Base-by-base conservation (phyloP, 768 basidiomycete species). In the Rhizopogon sp. region DNA sequence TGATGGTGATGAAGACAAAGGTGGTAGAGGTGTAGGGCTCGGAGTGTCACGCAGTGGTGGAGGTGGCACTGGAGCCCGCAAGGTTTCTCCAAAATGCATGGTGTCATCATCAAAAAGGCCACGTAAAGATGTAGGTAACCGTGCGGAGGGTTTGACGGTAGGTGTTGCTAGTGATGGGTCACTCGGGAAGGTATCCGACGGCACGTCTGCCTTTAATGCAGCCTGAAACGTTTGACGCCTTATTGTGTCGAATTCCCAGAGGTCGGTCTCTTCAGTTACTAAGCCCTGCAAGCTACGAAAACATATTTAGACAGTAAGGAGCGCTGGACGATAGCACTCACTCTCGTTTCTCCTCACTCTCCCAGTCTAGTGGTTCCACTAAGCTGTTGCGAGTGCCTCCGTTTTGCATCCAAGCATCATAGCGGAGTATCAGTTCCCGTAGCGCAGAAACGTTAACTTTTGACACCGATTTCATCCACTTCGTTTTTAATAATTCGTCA, bases 401-500 rank as follows among this genome's bases (percentile, higher is more conserved):
- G 29, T 70, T 72, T 57, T 81, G 76, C 46, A 79, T 67, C 87
- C 88, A 88, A 29, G 81, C 77, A 59, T 94, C 85, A 50, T 93
- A 86, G 22, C 87, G 85, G 25, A 82, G 71, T 45, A 97, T 79
- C 33, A 98, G 77, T 53, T 98, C 97, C 60, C 85, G 86, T 16
- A 98, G 73, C 16, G 82, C 73, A 0, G 84, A 76, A 13, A 93
- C 73, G 1, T 83, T 78, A 1, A 79, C 72, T 75, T 88, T 95
- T 7, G 83, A 73, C 5, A 82, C 69, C 7, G 81, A 77, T 64
- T 88, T 93, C 60, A 98, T 93, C 93, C 96, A 98, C 66, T 88
- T 95, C 29, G 84, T 81, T 67, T 88, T 94, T 3, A 76, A 64
- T 3, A 99, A 78, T 60, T 98, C 95, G 55, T 98, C 97, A 11